Base-by-base conservation (phyloP, 2,329 filamentous ascomycete species). In the Aotearoamyces nothofagi region DNA sequence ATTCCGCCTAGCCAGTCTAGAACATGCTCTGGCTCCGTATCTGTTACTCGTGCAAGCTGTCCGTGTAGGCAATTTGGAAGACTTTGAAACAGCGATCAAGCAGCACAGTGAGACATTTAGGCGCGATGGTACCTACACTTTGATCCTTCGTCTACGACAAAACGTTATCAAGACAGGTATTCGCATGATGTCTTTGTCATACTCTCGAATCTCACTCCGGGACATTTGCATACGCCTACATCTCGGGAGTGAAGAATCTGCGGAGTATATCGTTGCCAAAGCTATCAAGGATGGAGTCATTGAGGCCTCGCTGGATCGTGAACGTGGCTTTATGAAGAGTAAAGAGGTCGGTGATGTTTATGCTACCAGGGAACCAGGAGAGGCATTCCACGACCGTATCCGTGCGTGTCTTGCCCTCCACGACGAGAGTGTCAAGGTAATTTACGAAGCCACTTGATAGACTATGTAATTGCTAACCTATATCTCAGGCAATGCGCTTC, bases 101-200 rank as follows among this genome's bases (percentile, higher is more conserved):
- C 69, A 76, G 27, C 75, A 93, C 50, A 76, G 77, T 33, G 72
- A 80, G 24, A 77, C 76, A 8, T 98, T 96, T 74, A 78, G 83
- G 47, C 78, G 79, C 41, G 90, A 98, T 51, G 82, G 82, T 33
- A 96, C 87, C 12, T 96, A 96, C 61, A 92, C 86, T 8, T 66
- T 98, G 33, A 92, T 96, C 45, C 69, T 96, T 38, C 86, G 90
- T 38, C 67, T 98, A 37, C 77, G 90, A 44, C 90, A 98, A 57
- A 98, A 98, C 51, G 90, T 98, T 49, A 96, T 98, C 71, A 93
- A 93, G 66, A 98, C 90, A 3, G 90, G 90, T 41, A 93, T 98
- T 39, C 83, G 90, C 43, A 94, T 96, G 84, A 92, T 98, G 72
- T 96, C 87, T 22, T 65, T 98, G 39, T 93, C 86, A 12, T 98